Base-by-base conservation (phyloP, 495 filamentous ascomycete genomes). In the Neurospora tetrasperma region DNA sequence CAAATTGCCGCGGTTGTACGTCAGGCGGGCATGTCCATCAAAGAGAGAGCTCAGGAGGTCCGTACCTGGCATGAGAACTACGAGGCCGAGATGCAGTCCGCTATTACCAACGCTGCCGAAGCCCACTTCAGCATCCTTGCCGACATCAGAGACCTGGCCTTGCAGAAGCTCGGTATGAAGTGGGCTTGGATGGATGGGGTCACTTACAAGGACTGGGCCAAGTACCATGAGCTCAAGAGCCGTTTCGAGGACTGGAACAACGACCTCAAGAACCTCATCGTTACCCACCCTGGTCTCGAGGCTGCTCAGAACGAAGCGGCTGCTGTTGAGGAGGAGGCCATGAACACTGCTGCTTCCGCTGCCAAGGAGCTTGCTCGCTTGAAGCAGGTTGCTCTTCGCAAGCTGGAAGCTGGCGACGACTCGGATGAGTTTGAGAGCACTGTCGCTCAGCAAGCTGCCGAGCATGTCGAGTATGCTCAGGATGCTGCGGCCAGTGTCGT, bases 171-270 rank as follows among this genome's bases (percentile, higher is more conserved):
- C 71, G 96, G 96, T 48, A 94, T 96, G 88, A 93, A 96, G 73
- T 99, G 96, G 94, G 94, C 94, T 2, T 96, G 93, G 91, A 97
- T 93, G 87, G 95, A 98, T 70, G 91, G 91, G 44, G 89, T 99
- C 73, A 94, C 94, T 7, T 97, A 98, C 85, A 94, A 96, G 77
- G 94, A 98, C 79, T 99, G 96, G 96, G 88, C 88, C 39, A 92
- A 92, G 77, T 98, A 97, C 78, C 92, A 97, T 77, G 85, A 90
- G 38, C 84, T 98, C 72, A 96, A 93, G 83, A 88, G 88, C 59
- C 89, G 92, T 39, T 92, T 97, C 66, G 90, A 93, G 44, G 90
- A 93, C 77, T 97, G 96, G 94, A 88, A 90, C 42, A 85, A 86
- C n/a, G 90, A 93, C 71, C 90, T 99, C 59, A 87, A 92, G 74